A percentile compares a stretch with the other conserved stretches of the same genome.
phyloP scores from a whole-genome alignment of 73 alveolate genomes.

The Paraurostyla sp. region DNA sequence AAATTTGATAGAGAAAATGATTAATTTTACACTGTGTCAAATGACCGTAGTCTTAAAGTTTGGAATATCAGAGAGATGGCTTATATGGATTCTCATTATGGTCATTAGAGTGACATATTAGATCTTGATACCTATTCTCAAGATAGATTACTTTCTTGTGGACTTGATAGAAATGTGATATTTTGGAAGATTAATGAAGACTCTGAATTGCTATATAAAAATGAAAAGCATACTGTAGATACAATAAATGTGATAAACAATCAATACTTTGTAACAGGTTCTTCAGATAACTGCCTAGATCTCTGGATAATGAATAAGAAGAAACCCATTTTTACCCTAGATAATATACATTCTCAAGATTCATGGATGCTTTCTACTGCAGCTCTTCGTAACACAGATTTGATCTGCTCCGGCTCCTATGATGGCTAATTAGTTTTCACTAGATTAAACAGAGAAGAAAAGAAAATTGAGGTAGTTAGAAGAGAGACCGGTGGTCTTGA shows the following conservation, averaged over 20 bases:
- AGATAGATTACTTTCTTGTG: conserved; percentile 77
- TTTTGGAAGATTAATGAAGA: conserved; percentile 82
- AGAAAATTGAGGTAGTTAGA: neutral
- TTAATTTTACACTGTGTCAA: conserved; percentile 67
- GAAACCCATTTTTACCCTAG: conserved; percentile 68
- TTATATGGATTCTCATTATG: conserved; percentile 79
- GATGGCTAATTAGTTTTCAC: conserved; percentile 70
- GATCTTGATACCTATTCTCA: conserved; percentile 70
- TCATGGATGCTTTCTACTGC: conserved; percentile 71
- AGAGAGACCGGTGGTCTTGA: conserved; percentile 47
- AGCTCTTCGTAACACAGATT: conserved; percentile 64
- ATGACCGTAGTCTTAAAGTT: conserved; percentile 73
- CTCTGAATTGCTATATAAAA: conserved; percentile 77
- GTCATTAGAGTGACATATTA: conserved; percentile 69
- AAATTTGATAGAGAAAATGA: conserved; percentile 72
- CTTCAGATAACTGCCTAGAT: conserved; percentile 66
- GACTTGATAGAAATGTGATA: conserved; percentile 73
- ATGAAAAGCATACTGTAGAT: conserved; percentile 66
- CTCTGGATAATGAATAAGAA: conserved; percentile 82
- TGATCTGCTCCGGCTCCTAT: conserved; percentile 69
- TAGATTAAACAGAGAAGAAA: conserved; percentile 65
- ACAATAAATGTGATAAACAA: conserved; percentile 69
- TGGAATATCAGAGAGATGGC: conserved; percentile 80
- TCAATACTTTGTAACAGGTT: conserved; percentile 71
- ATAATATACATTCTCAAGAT: conserved; percentile 49